phyloP scores from a whole-genome alignment of 2,329 filamentous ascomycete species.

The Neonectria coccinea region DNA sequence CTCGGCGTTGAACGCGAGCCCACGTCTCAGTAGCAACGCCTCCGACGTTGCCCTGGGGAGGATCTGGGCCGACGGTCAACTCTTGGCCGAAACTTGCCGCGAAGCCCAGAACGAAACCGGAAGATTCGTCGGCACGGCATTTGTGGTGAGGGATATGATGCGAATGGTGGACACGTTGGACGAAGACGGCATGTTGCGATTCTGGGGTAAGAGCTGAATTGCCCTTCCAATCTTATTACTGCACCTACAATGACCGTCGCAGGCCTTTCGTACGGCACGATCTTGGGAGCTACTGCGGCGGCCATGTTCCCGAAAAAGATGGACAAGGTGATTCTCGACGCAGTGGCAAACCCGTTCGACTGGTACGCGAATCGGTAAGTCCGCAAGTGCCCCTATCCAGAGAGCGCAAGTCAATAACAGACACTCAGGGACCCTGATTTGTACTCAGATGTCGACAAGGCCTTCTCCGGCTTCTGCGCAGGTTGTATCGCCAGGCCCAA shows the following conservation, averaged over 20 bases:
- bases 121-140: constrained; percentile 55
- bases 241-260: background rate
- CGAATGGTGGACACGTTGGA: constrained; percentile 56
- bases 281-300: constrained; percentile 52
- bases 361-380: constrained; percentile 45
- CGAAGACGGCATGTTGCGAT: constrained; percentile 54
- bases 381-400: too few species aligned
- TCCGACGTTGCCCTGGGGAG: constrained; percentile 37
- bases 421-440: constrained; percentile 40
- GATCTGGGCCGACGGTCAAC: constrained; percentile 39
- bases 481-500: constrained; percentile 39
- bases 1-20: background rate
- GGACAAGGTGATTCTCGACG: constrained; percentile 50
- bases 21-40: constrained; percentile 26
- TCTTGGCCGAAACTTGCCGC: constrained; percentile 39
- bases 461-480: constrained; percentile 42
- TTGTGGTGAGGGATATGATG: constrained; percentile 58
- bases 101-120: constrained; percentile 47
- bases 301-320: constrained; percentile 55
- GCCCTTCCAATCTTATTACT: background rate
- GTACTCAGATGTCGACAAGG: constrained; percentile 43
- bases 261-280: constrained; percentile 53
- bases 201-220: constrained; percentile 48
- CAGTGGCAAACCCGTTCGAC: constrained; percentile 48
- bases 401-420: background rate